These are phyloP conservation scores for Cladosporium sp. DNA, from an alignment of 2,329 filamentous ascomycete species.

Conservation along the genomic window DNA sequence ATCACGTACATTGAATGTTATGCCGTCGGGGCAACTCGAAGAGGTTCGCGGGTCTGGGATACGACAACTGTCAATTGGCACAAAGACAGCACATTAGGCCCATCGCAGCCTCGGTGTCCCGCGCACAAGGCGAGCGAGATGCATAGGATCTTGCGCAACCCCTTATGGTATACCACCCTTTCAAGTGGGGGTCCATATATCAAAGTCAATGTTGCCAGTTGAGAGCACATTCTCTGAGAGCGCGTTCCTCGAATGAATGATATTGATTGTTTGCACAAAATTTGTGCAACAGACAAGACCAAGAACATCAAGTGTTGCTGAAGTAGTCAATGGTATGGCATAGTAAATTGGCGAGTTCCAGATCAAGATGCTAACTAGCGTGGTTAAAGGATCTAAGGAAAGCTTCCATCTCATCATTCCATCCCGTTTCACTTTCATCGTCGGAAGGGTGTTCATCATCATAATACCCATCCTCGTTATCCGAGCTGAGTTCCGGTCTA, in stretches of 20 bases:
- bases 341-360: too few relatives aligned
- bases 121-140: background rate
- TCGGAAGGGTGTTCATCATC: background rate
- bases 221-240: too few relatives aligned
- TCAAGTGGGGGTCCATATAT: too few relatives aligned
- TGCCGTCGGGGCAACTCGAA: background rate
- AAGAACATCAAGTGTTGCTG: too few relatives aligned
- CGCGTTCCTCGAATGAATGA: too few relatives aligned
- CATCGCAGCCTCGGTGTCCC: background rate
- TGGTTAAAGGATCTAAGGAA: background rate
- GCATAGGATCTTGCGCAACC: background rate
- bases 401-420: conserved; percentile 1
- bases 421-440: background rate
- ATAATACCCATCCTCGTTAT: background rate
- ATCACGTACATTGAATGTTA: background rate
- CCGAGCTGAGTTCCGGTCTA: background rate
- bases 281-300: too few relatives aligned
- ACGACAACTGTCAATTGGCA: background rate
- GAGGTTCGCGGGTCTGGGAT: background rate
- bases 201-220: too few relatives aligned
- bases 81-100: background rate
- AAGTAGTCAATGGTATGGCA: too few relatives aligned
- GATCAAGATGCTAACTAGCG: background rate
- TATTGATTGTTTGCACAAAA: too few relatives aligned
- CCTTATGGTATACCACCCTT: background rate